Evolutionary conservation across 176 grass and related monocot species (phyloP).

Genomic region (Rhipidocladum racemiflorum): DNA sequence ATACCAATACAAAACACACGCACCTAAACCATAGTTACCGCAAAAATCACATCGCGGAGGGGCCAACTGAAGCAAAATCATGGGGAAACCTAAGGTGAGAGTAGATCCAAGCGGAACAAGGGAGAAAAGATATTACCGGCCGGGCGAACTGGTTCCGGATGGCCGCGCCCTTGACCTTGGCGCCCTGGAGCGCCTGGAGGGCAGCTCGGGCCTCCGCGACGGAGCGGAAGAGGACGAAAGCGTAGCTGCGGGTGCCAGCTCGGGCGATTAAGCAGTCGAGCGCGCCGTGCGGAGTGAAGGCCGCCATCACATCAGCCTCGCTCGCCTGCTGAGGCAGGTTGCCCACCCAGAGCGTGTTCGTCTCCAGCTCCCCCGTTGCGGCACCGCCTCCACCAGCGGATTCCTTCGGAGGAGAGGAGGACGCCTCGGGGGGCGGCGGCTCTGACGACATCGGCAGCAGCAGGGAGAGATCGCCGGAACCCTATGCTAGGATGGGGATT

Average conservation of each 20-base stretch:
- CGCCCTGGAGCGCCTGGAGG: conserved; percentile 49
- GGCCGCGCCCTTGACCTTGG: conserved; percentile 43
- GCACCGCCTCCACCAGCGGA: background rate
- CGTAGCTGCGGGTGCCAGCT: conserved; percentile 59
- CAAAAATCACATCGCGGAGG: background rate
- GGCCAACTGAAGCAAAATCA: background rate
- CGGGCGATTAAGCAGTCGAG: conserved; percentile 65
- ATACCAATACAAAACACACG: background rate
- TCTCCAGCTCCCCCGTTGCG: conserved; percentile 8
- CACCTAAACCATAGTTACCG: conserved; percentile 11
- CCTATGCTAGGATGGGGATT: conserved; percentile 10
- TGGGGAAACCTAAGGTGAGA: background rate
- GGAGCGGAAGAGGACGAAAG: conserved; percentile 76
- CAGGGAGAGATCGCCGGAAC: background rate
- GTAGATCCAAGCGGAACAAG: background rate
- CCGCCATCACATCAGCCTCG: conserved; percentile 55
- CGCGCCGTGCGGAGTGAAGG: conserved; percentile 47
- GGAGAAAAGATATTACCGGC: conserved; percentile 43
- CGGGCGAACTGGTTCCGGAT: conserved; percentile 67
- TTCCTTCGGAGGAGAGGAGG: conserved; percentile 34
- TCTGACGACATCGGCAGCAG: conserved; percentile 28
- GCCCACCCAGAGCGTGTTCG: conserved; percentile 66
- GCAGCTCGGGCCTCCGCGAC: conserved; percentile 48
- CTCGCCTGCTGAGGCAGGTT: conserved; percentile 45
- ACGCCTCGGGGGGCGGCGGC: background rate